Percentiles rank a stretch among this genome's conserved stretches.
Evolutionary conservation across 257 asterid species (phyloP).

Genomic region (Euphrasia confusa): DNA sequence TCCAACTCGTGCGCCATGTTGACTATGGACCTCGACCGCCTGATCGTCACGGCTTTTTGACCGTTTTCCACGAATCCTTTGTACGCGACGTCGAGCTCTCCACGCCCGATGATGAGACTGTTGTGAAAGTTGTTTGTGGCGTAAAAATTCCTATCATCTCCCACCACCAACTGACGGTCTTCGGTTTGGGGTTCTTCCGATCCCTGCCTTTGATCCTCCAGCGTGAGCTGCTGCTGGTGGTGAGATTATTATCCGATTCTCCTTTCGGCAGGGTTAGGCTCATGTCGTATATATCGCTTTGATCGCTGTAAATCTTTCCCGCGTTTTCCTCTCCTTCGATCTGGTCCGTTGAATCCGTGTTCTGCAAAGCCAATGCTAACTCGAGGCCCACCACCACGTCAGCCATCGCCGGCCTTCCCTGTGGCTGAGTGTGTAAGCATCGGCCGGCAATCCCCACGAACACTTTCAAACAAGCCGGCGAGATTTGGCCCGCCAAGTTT

Average conservation of each 20-base stretch:
- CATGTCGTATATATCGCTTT: slow-evolving; percentile 46
- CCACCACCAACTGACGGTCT: slow-evolving; percentile 49
- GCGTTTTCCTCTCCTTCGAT: slow-evolving; percentile 37
- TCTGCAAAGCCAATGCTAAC: slow-evolving; percentile 49
- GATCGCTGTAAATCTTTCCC: slow-evolving; percentile 35
- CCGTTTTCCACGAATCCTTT: slow-evolving; percentile 39
- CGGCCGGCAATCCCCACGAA: slow-evolving; percentile 58
- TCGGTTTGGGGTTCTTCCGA: slow-evolving; percentile 26
- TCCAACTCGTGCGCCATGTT: slow-evolving; percentile 46
- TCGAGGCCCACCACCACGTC: slow-evolving; percentile 56
- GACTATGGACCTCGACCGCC: slow-evolving; percentile 46
- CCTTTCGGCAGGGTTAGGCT: slow-evolving; percentile 26
- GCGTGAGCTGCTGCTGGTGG: slow-evolving; percentile 23
- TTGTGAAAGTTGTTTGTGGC: slow-evolving; percentile 50
- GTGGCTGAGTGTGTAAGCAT: slow-evolving; percentile 54
- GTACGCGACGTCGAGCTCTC: slow-evolving; percentile 43
- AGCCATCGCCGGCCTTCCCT: slow-evolving; percentile 58
- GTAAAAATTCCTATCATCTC: slow-evolving; percentile 34
- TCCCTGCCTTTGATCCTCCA: slow-evolving; percentile 30
- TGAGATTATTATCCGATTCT: slow-evolving; percentile 27
- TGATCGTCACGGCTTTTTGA: slow-evolving; percentile 40
- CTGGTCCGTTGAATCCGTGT: slow-evolving; percentile 32
- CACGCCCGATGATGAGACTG: slow-evolving; percentile 49
- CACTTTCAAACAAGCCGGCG: slow-evolving; percentile 46
- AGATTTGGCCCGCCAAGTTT: slow-evolving; percentile 39